A percentile compares a stretch with the other conserved stretches of the same genome.
Conservation (phyloP, 78 protist species). For the Mantamonas sphyraenae region DNA sequence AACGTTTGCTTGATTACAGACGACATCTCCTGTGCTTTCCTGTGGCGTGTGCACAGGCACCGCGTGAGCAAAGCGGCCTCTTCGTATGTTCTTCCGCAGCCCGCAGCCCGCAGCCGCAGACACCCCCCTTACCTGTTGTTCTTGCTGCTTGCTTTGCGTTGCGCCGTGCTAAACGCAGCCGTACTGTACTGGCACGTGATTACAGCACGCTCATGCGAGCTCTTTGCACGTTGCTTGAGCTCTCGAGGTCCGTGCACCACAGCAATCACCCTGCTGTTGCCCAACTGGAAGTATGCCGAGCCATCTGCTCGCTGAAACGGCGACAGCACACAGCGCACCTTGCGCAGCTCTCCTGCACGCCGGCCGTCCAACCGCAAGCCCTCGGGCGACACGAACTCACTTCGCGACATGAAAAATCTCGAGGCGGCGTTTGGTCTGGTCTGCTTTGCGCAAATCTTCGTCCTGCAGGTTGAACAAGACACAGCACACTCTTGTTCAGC, state of each 20-base stretch:
- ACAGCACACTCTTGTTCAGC: no score
- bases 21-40: conserved; percentile 46
- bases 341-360: conserved; percentile 68
- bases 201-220: conserved; percentile 45
- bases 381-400: conserved; percentile 20
- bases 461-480: no score
- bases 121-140: conserved; percentile 17
- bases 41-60: conserved; percentile 3
- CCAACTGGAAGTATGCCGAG: conserved; percentile 67
- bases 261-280: conserved; percentile 75
- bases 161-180: conserved; percentile 59
- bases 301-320: conserved; percentile 70
- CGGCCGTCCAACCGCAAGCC: conserved; percentile 87
- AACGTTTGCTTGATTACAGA: conserved; percentile 44
- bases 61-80: not conserved
- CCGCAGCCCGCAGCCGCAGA: no score
- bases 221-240: not conserved
- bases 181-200: conserved; percentile 54
- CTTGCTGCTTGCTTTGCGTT: conserved; percentile 24
- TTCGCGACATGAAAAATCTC: no score
- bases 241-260: conserved; percentile 85
- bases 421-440: no score
- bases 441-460: no score
- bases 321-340: conserved; percentile 28
- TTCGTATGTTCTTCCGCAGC: no score